A percentile compares a stretch with the other conserved stretches of the same genome.
Conservation (phyloP, 176 grass and related monocot species). For the Eragrostis curvula region DNA sequence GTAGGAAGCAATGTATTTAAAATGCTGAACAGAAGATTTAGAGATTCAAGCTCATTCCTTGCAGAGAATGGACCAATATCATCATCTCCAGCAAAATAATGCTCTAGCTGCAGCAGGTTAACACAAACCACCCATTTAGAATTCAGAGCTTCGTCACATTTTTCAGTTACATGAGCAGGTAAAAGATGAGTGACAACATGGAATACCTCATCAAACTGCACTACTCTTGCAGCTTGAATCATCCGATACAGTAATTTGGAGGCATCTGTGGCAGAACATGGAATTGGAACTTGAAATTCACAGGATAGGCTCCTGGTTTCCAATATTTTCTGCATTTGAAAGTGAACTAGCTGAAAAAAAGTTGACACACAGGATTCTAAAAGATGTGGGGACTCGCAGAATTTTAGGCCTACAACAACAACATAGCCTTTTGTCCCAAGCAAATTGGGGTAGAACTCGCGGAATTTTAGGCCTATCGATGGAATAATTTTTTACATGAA, state of each 20-base stretch:
- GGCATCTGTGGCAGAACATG: slow-evolving; percentile 42
- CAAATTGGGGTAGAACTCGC: background rate
- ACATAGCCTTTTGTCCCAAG: too few species aligned
- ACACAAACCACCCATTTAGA: slow-evolving; percentile 15
- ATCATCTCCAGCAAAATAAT: slow-evolving; percentile 81
- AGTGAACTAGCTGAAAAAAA: slow-evolving; percentile 4
- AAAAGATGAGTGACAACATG: slow-evolving; percentile 1
- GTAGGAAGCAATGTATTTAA: slow-evolving; percentile 48
- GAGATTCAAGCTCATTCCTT: slow-evolving; percentile 90
- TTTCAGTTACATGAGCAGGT: background rate
- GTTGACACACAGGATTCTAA: background rate
- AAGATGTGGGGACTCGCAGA: background rate
- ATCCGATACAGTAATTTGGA: slow-evolving; percentile 54
- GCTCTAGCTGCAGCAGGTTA: slow-evolving; percentile 68
- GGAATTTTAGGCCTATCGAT: background rate
- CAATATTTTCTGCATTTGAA: slow-evolving; percentile 53
- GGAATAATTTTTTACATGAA: background rate
- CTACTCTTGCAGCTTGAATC: slow-evolving; percentile 58
- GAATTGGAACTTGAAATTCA: slow-evolving; percentile 53
- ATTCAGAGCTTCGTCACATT: slow-evolving; percentile 7
- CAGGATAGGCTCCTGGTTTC: slow-evolving; percentile 54
- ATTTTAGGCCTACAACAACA: background rate
- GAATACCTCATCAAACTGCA: slow-evolving; percentile 79
- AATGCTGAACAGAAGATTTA: slow-evolving; percentile 62
- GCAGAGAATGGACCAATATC: slow-evolving; percentile 72